Percentiles rank a stretch among this genome's conserved stretches.
These are phyloP conservation scores for Amylocystis lapponica DNA, from an alignment of 768 basidiomycete genomes.

Conservation along the genomic window DNA sequence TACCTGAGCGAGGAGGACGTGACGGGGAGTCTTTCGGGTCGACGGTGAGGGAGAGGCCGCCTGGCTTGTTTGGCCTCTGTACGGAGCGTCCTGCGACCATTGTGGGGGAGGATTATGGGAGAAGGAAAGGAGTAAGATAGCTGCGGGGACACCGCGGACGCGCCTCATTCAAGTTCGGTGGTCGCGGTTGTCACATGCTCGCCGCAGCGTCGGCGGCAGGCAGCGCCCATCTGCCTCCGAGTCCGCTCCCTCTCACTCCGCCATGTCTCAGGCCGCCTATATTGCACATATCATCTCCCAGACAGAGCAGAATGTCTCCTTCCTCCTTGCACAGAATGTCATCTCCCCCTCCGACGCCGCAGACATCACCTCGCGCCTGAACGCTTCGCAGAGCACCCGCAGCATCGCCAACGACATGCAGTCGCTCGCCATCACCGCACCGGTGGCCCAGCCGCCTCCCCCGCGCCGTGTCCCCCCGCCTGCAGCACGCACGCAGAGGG, in stretches of 20 bases:
- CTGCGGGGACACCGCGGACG: no score
- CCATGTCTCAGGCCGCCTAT: conserved; percentile 45
- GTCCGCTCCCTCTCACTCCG: conserved; percentile 1
- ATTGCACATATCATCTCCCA: conserved; percentile 49
- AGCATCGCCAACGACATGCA: conserved; percentile 9
- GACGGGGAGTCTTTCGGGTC: no score
- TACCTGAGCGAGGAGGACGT: no score
- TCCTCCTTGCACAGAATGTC: conserved; percentile 38
- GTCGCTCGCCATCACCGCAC: conserved; percentile 11
- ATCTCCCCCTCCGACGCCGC: conserved; percentile 35
- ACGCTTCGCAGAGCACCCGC: conserved; percentile 5
- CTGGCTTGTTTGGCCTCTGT: no score
- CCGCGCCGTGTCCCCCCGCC: conserved; percentile 15
- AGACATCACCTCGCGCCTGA: conserved; percentile 34
- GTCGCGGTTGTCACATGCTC: no score
- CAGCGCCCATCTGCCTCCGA: conserved; percentile 1
- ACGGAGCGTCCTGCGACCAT: no score
- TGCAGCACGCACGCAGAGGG: conserved; percentile 25
- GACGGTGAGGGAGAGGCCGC: no score
- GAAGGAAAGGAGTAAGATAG: no score
- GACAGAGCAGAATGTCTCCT: conserved; percentile 39
- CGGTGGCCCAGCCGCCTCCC: conserved; percentile 7
- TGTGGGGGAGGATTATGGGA: no score
- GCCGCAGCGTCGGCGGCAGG: no score
- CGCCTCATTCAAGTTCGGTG: no score